Base-by-base conservation (phyloP, 2,329 filamentous ascomycete species). In the Xylariomycetidae sp. region DNA sequence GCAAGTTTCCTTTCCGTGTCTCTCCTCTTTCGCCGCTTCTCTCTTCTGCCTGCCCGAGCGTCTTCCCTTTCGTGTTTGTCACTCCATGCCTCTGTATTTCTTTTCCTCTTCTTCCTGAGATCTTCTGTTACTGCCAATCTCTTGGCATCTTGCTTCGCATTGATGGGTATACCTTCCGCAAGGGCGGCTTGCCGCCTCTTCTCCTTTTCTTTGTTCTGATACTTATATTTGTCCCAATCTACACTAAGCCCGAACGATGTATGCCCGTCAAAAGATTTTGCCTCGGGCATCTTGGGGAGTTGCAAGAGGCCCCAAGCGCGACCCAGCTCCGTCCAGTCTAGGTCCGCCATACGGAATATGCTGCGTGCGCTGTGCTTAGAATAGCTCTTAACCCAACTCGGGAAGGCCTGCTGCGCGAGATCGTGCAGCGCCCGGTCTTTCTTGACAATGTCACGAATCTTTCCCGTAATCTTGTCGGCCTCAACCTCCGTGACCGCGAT, bases 231-330 rank as follows among this genome's bases (percentile, higher is more conserved):
- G 27, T 81, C 71, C 72, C 84, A 81, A 55, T 88, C 77, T 9
- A 88, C 64, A 2, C 72, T 71, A 3, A 82, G 59, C 2, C 77
- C 77, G 1, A 85, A 63, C 15, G 65, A 72, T 42, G 73, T 72
- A 54, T 87, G 82, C 4, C 82, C 82, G 10, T 78, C 72, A 68
- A 85, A 90, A 1, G 69, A 74, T 50, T 81, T 83, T 33, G 87
- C 65, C 59, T 98, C 92, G 0, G 92, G 90, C 92, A 98, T 98
- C 55, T 85, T 88, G 4, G 92, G 92, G 44, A 97, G 71, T 31
- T 81, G 81, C 3, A 96, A 69, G 1, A 98, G 69, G 2, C 87
- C 92, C 87, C 90, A 98, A 1, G 83, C 85, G 34, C 78, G 70
- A 1, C 81, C 90, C 1, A 92, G 70, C 33, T 88, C 83, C 5